These are phyloP conservation scores for Rubroshorea leprosula DNA, from an alignment of 345 rosid species.

Conservation along the genomic window DNA sequence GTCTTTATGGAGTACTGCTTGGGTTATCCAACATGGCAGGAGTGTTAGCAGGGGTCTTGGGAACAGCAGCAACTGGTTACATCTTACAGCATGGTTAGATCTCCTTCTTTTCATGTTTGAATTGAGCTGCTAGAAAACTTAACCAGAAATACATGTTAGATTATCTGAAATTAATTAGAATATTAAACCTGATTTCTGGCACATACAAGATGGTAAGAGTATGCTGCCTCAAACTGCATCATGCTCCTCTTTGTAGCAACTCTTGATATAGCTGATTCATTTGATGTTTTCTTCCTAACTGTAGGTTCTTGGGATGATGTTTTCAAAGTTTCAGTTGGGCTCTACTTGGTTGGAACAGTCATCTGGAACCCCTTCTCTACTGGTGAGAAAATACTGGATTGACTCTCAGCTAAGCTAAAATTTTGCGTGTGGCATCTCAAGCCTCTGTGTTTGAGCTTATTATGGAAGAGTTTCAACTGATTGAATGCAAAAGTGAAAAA, in stretches of 20 bases:
- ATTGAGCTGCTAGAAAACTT: neutral
- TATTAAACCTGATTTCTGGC: too few relatives aligned
- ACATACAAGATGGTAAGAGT: too few relatives aligned
- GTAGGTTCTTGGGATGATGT: slow-evolving; percentile 98
- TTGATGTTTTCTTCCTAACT: neutral
- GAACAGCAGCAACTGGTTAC: slow-evolving; percentile 93
- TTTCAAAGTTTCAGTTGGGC: too few relatives aligned
- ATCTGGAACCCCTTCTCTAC: slow-evolving; percentile 87
- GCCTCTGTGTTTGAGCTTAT: slow-evolving; percentile 16
- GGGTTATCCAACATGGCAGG: slow-evolving; percentile 95
- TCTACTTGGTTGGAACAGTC: too few relatives aligned
- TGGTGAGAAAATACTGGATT: slow-evolving; percentile 81
- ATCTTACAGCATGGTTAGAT: slow-evolving; percentile 78
- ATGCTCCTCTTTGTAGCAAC: too few relatives aligned
- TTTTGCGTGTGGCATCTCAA: slow-evolving; percentile 5
- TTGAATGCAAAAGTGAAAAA: slow-evolving; percentile 7
- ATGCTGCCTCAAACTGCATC: too few relatives aligned
- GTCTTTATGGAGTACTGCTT: slow-evolving; percentile 59
- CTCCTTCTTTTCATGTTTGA: neutral
- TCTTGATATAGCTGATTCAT: slow-evolving; percentile 2
- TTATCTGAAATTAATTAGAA: too few relatives aligned
- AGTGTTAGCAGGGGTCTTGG: slow-evolving; percentile 89
- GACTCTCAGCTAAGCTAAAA: slow-evolving; percentile 12
- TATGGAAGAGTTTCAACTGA: slow-evolving; percentile 2
- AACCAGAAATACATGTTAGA: neutral